A percentile compares a stretch with the other conserved stretches of the same genome.
Conservation (phyloP, 768 basidiomycete species). For the Paxillus ammoniavirescens region DNA sequence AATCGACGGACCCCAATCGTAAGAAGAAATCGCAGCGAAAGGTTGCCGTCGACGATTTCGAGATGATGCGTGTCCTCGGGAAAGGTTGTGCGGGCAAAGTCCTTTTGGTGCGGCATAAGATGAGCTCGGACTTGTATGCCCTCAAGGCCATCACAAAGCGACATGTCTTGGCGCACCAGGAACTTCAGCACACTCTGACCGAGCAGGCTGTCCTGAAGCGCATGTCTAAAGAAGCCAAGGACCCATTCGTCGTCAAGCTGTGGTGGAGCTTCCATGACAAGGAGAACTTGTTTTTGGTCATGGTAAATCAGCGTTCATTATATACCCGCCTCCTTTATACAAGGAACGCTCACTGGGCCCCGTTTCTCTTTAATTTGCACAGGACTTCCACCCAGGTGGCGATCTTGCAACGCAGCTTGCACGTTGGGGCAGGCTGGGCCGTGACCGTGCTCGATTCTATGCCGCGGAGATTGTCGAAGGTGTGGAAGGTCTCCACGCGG, state of each 20-base stretch:
- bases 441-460: conserved; percentile 94
- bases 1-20: conserved; percentile 48
- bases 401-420: conserved; percentile 98
- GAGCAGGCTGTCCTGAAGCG: conserved; percentile 94
- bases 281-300: conserved; percentile 95
- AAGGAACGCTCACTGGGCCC: conserved; percentile 7
- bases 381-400: conserved; percentile 95
- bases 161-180: conserved; percentile 94
- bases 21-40: conserved; percentile 59
- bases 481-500: conserved; percentile 88
- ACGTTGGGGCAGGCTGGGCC: conserved; percentile 90
- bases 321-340: conserved; percentile 6
- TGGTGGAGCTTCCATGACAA: conserved; percentile 99
- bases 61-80: conserved; percentile 95
- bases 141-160: conserved; percentile 98
- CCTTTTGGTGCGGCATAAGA: conserved; percentile 82
- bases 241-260: conserved; percentile 94
- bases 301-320: conserved; percentile 50
- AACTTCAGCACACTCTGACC: conserved; percentile 92
- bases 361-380: conserved; percentile 13
- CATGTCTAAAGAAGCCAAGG: conserved; percentile 84
- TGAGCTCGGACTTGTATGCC: conserved; percentile 72
- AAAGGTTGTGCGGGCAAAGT: conserved; percentile 99
- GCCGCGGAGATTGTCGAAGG: conserved; percentile 97
- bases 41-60: conserved; percentile 87